Percentiles rank a stretch among this genome's conserved stretches.
Conservation (phyloP, 176 grass and related monocot species). For the Carex pumila region DNA sequence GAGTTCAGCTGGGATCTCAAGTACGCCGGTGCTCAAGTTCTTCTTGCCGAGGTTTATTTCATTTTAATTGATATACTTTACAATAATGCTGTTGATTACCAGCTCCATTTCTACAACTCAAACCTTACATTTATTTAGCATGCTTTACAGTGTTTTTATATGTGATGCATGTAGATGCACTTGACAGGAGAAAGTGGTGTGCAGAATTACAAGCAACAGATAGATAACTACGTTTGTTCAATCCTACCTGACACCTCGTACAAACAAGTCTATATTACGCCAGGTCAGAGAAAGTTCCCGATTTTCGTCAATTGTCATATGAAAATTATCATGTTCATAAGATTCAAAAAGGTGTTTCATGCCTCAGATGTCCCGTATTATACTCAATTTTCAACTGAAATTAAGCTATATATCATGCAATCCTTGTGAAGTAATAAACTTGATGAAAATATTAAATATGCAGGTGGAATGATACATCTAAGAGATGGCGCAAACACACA, state of each 20-base stretch:
- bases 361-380: background rate
- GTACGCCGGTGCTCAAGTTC: conserved; percentile 74
- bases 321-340: background rate
- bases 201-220: conserved; percentile 65
- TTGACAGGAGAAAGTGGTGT: conserved; percentile 42
- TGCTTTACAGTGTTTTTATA: background rate
- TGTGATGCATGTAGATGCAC: conserved; percentile 28
- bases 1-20: conserved; percentile 99
- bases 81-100: background rate
- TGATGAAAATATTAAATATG: background rate
- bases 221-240: conserved; percentile 81
- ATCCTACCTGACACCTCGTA: conserved; percentile 70
- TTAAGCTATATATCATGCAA: background rate
- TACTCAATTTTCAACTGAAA: background rate
- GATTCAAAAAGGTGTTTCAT: background rate
- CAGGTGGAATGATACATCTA: conserved; percentile 81
- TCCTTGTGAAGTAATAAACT: background rate
- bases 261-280: conserved; percentile 70
- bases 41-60: conserved; percentile 40
- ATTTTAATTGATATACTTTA: background rate
- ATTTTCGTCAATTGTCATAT: background rate
- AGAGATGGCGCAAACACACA: conserved; percentile 92
- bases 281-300: conserved; percentile 26
- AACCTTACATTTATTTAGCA: background rate
- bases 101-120: background rate